A percentile compares a stretch with the other conserved stretches of the same genome.
phyloP scores from a whole-genome alignment of 2,329 filamentous ascomycete genomes.

The Xylaria sp. region DNA sequence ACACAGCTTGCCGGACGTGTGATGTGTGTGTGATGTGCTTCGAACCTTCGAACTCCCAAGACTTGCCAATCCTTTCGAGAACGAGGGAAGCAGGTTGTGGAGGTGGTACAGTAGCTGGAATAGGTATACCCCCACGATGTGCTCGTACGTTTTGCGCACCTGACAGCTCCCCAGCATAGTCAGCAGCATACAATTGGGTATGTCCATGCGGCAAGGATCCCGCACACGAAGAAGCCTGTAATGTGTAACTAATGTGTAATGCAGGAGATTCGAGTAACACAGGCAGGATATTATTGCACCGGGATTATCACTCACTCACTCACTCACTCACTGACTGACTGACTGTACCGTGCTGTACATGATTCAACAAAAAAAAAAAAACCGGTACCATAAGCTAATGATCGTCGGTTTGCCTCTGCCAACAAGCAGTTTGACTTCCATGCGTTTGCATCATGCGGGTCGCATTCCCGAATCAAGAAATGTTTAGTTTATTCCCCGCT shows the following conservation, averaged over 20 bases:
- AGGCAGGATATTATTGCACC: not conserved
- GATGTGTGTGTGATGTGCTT: too few species aligned
- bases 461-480: conserved; percentile 7
- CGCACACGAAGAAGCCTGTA: not conserved
- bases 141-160: conserved; percentile 25
- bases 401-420: conserved; percentile 11
- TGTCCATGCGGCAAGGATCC: conserved; percentile 21
- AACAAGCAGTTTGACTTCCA: conserved; percentile 13
- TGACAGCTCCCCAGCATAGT: conserved; percentile 19
- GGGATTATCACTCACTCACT: not conserved
- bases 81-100: not conserved
- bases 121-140: conserved; percentile 20
- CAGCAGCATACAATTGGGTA: conserved; percentile 13
- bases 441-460: conserved; percentile 33
- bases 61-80: conserved; percentile 11
- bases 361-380: conserved; percentile 2
- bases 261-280: not conserved
- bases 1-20: not conserved
- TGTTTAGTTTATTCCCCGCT: conserved; percentile 20
- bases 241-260: not conserved
- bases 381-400: conserved; percentile 9
- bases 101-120: not conserved
- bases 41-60: conserved; percentile 2
- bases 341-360: too few species aligned
- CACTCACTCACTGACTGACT: too few species aligned